Conservation (phyloP, 2,329 filamentous ascomycete genomes). For the Bisporella sp. region DNA sequence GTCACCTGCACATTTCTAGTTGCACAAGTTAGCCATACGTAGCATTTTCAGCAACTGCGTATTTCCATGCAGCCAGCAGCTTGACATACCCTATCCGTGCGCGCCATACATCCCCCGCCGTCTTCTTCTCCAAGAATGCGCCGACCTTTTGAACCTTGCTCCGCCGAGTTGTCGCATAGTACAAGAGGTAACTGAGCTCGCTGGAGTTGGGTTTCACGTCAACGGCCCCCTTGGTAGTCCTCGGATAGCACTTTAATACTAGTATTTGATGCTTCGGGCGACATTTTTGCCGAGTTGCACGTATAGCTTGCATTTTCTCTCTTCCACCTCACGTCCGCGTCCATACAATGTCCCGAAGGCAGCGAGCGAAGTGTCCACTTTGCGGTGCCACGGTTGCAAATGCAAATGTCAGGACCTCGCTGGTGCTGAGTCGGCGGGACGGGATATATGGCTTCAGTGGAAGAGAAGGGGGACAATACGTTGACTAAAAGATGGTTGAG, state of each 20-base stretch:
- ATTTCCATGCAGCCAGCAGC: neutral
- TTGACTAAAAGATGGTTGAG: too few species aligned
- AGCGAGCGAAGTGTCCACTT: too few species aligned
- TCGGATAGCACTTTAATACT: conserved; percentile 92
- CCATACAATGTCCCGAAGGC: too few species aligned
- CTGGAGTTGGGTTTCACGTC: conserved; percentile 95
- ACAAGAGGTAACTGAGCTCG: conserved; percentile 93
- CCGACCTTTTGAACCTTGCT: conserved; percentile 97
- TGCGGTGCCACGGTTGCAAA: too few species aligned
- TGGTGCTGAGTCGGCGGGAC: too few species aligned
- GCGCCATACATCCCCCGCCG: conserved; percentile 84
- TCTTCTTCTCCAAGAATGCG: conserved; percentile 90
- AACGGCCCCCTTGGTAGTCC: conserved; percentile 81
- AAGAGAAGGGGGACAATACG: too few species aligned
- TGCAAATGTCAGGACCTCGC: too few species aligned
- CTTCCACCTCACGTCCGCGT: neutral
- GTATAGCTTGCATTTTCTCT: conserved; percentile 52
- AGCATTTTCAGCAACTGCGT: too few species aligned
- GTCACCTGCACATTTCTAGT: conserved; percentile 86
- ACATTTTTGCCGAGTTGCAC: conserved; percentile 58
- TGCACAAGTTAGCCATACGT: too few species aligned
- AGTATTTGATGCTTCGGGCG: conserved; percentile 96
- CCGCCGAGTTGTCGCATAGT: conserved; percentile 89
- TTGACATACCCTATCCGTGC: conserved; percentile 72
- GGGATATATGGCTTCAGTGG: too few species aligned